phyloP scores from a whole-genome alignment of 805 yeast genomes.

The Debaryomyces castellii region DNA sequence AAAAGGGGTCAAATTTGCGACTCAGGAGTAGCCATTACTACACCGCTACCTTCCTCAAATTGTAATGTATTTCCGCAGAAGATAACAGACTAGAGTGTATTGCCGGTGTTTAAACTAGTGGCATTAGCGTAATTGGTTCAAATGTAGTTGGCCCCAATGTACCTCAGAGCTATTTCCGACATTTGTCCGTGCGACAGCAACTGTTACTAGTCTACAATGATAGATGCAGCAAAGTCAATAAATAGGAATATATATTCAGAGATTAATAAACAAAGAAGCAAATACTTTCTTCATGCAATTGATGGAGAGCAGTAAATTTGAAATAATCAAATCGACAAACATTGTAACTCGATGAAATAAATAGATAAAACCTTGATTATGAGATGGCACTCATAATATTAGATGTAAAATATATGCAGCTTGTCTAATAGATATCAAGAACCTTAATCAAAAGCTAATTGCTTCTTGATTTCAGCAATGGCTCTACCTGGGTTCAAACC shows the following conservation, averaged over 20 bases:
- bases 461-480: conserved; percentile 95
- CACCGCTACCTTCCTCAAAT: too few relatives aligned
- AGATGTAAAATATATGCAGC: conserved; percentile 1
- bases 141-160: background rate
- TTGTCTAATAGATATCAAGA: background rate
- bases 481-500: conserved; percentile 98
- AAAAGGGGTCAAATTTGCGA: too few relatives aligned
- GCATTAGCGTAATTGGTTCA: background rate
- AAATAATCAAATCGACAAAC: background rate
- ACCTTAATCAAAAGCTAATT: conserved; percentile 71
- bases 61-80: background rate
- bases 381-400: background rate
- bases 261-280: conserved; percentile 3
- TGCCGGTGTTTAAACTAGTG: background rate
- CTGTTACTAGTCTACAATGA: too few relatives aligned
- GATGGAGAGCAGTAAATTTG: conserved; percentile 2
- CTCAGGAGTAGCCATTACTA: too few relatives aligned
- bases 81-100: background rate
- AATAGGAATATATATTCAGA: conserved; percentile 5
- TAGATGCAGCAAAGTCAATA: background rate
- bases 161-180: background rate
- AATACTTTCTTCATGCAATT: conserved; percentile 7
- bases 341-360: conserved; percentile 4
- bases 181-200: background rate
- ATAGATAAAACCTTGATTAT: conserved; percentile 2